Percentiles rank a stretch among this genome's conserved stretches.
Evolutionary conservation across 164 flowering plant genomes (phyloP).

Genomic region (Nymphaea colorata): DNA sequence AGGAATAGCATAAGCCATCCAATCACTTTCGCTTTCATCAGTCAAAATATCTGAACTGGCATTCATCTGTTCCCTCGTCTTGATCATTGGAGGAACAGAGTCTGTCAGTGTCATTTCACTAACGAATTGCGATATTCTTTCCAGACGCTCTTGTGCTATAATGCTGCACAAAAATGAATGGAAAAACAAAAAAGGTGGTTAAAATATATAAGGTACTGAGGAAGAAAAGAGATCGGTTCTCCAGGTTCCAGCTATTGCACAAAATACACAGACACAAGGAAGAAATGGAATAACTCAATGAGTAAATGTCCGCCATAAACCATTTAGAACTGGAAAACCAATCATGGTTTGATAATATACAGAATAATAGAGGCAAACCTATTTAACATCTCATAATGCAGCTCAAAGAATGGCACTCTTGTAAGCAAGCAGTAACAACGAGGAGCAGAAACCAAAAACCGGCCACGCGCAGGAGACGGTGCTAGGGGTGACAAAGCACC

Average conservation of each 20-base stretch:
- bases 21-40: constrained; percentile 27
- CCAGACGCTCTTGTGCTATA: constrained; percentile 82
- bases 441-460: constrained; percentile 84
- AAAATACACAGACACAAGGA: too few relatives aligned
- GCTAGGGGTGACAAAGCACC: constrained; percentile 46
- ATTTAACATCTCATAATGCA: constrained; percentile 91
- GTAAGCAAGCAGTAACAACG: constrained; percentile 93
- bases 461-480: constrained; percentile 33
- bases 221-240: too few relatives aligned
- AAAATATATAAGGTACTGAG: too few relatives aligned
- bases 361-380: constrained; percentile 29
- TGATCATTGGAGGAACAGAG: constrained; percentile 26
- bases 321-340: too few relatives aligned
- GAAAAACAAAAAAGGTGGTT: constrained; percentile 6
- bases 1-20: constrained; percentile 74
- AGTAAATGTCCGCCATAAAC: too few relatives aligned
- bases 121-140: constrained; percentile 75
- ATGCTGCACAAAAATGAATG: constrained; percentile 44
- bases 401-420: constrained; percentile 85
- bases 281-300: too few relatives aligned
- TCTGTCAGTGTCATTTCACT: constrained; percentile 42
- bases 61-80: constrained; percentile 22
- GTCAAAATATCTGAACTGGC: constrained; percentile 23
- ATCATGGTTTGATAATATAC: too few relatives aligned
- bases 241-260: too few relatives aligned